Base-by-base conservation (phyloP, 2,329 filamentous ascomycete species). In the Colletotrichum euphorbiae region DNA sequence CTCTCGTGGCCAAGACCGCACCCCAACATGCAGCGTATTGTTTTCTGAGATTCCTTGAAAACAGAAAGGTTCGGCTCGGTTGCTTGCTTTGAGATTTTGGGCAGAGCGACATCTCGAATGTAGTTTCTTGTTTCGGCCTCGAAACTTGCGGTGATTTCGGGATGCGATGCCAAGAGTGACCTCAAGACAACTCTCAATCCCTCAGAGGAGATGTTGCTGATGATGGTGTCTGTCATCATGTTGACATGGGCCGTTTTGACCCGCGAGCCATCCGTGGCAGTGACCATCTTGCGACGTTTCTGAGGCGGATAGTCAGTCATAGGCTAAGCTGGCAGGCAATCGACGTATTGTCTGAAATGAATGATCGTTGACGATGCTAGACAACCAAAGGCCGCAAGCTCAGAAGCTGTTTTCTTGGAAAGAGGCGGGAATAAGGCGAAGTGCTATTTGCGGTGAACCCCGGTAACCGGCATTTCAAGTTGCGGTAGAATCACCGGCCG, bases 221-320 rank as follows among this genome's bases (percentile, higher is more conserved):
- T 80, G 63, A 83, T 77, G 4, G 78, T 81, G 63, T 83, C 81
- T 2, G 78, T 80, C 81, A 83, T 83, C 77, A 83, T 80, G 59
- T 83, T 83, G 69, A 83, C 80, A 71, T 83, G 81, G 28, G 80
- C 78, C 40, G 69, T 72, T n/a, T 71, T 74, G 60, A 68, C 69
- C 58, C 70, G 42, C 17, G 24, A 50, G n/a, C 40, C 42, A 6
- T 42, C 48, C 12, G 58, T 6, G 4, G n/a, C 13, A 33, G 63
- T n/a, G 24, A 50, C 33, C 63, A 67, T 67, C 4, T 43, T 21
- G 43, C 6, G 17, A 9, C 6, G n/a, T 4, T 33, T 11, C 8
- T n/a, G 31, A n/a, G 40, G 33, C 8, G 13, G 3, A 6, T 38
- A 12, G 31, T 28, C 24, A 28, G 24, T 28, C 24, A 7, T 28